Evolutionary conservation across 108 stramenopile genomes (phyloP).

Genomic region (Fragilaria crotonensis): DNA sequence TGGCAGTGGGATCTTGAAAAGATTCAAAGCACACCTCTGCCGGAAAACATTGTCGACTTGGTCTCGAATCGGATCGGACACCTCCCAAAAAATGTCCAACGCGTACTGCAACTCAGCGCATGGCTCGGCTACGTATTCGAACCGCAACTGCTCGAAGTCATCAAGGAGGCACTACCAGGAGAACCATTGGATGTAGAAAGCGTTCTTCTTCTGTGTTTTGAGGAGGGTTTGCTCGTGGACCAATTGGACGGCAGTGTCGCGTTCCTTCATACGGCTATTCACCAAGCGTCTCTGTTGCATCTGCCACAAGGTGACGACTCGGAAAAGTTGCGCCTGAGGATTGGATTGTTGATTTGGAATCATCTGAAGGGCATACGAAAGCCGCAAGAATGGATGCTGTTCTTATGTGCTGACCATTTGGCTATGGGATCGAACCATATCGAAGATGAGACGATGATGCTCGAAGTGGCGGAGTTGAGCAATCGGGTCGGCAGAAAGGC

Average conservation of each 20-base stretch:
- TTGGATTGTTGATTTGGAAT: neutral
- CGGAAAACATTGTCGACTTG: neutral
- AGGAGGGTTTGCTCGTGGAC: neutral
- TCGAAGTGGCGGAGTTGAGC: neutral
- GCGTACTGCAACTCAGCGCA: neutral
- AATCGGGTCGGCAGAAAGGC: neutral
- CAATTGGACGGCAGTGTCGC: neutral
- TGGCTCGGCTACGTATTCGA: neutral
- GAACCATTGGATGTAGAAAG: neutral
- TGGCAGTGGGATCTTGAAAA: neutral
- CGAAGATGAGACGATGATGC: neutral
- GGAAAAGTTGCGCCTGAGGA: neutral
- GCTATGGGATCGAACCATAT: neutral
- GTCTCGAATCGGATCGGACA: neutral
- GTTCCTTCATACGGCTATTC: neutral
- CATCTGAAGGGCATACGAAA: neutral
- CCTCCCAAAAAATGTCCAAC: neutral
- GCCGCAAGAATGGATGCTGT: neutral
- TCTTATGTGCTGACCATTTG: neutral
- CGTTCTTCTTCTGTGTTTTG: neutral
- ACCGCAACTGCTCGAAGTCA: neutral
- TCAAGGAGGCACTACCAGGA: neutral
- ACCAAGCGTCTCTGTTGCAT: neutral
- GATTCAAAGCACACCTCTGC: neutral
- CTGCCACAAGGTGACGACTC: neutral